A percentile compares a stretch with the other conserved stretches of the same genome.
phyloP scores from a whole-genome alignment of 495 filamentous ascomycete species.

The Penicillium diatomitis region DNA sequence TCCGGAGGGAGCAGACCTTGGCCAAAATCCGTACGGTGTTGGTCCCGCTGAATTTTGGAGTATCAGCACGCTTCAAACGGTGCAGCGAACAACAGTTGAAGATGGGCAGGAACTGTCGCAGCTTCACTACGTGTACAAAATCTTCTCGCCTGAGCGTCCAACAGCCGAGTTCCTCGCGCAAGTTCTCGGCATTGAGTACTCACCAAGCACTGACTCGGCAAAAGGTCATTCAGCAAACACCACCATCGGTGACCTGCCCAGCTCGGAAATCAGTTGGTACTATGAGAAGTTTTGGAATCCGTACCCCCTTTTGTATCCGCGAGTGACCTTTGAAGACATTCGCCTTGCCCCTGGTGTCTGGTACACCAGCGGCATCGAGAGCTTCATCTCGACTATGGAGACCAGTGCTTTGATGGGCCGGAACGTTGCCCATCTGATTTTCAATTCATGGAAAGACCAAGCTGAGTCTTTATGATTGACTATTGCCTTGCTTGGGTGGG shows the following conservation, averaged over 20 bases:
- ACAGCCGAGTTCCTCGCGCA: constrained; percentile 53
- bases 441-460: constrained; percentile 47
- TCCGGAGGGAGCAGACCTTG: constrained; percentile 42
- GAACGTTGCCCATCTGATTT: constrained; percentile 78
- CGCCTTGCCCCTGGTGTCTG: constrained; percentile 57
- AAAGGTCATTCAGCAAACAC: constrained; percentile 8
- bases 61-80: constrained; percentile 65
- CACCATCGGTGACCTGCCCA: constrained; percentile 26
- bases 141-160: constrained; percentile 72
- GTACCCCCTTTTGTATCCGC: constrained; percentile 75
- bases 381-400: constrained; percentile 97
- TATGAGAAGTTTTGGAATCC: constrained; percentile 68
- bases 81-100: constrained; percentile 45
- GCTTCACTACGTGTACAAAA: constrained; percentile 83
- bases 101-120: constrained; percentile 20
- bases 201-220: constrained; percentile 7
- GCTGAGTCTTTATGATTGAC: neutral
- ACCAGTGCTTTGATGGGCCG: constrained; percentile 91
- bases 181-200: constrained; percentile 24
- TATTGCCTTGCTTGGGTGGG: no score
- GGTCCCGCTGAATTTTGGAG: constrained; percentile 77
- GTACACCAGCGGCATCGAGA: constrained; percentile 91
- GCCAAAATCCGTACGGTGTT: constrained; percentile 43
- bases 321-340: constrained; percentile 80
- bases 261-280: constrained; percentile 64